Evolutionary conservation across 148 eudicot species (phyloP).

Genomic region (Chenopodium formosanum): DNA sequence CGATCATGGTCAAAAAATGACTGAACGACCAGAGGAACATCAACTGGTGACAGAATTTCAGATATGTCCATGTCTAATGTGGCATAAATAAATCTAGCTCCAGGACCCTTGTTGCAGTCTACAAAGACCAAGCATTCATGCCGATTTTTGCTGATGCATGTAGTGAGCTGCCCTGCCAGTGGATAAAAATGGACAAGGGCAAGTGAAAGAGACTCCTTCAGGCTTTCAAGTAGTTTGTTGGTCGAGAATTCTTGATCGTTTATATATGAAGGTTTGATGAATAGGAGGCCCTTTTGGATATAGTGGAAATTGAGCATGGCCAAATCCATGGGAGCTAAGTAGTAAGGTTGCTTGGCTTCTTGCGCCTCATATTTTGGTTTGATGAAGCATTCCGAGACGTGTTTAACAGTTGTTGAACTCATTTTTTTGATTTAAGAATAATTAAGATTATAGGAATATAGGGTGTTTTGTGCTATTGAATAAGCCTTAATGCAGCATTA

Average conservation of each 20-base stretch:
- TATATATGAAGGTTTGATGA: conserved; percentile 8
- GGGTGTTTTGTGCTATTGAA: background rate
- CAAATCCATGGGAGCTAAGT: conserved; percentile 22
- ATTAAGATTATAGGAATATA: background rate
- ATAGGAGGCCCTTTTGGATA: conserved; percentile 29
- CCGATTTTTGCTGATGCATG: background rate
- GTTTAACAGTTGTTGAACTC: background rate
- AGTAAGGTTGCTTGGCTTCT: conserved; percentile 14
- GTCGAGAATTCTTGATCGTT: background rate
- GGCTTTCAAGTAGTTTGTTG: background rate
- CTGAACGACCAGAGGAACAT: conserved; percentile 38
- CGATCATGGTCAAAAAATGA: conserved; percentile 34
- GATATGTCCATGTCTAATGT: conserved; percentile 12
- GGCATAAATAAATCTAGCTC: conserved; percentile 26
- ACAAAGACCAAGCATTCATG: conserved; percentile 14
- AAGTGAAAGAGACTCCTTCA: conserved; percentile 23
- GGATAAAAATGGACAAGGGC: conserved; percentile 33
- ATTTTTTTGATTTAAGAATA: background rate
- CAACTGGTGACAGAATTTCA: conserved; percentile 28
- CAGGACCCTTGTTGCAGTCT: conserved; percentile 28
- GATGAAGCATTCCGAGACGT: conserved; percentile 22
- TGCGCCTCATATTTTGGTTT: conserved; percentile 22
- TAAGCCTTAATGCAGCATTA: too few relatives aligned
- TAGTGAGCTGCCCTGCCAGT: conserved; percentile 25
- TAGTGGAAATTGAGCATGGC: conserved; percentile 11